phyloP scores from a whole-genome alignment of 805 yeast species.

The Schwanniomyces polymorphus region DNA sequence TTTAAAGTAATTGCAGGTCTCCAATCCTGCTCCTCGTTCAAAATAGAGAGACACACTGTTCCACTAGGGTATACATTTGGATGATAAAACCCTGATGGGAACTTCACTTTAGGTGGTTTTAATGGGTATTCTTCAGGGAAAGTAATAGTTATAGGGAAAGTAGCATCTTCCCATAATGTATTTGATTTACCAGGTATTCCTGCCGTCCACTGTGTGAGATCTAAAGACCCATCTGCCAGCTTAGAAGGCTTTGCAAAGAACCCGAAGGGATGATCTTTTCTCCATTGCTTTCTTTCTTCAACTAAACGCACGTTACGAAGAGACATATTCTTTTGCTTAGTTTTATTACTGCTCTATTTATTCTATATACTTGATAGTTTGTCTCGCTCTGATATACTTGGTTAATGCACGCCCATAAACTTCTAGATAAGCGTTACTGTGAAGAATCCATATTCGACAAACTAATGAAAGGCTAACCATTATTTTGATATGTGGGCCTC shows the following conservation, averaged over 20 bases:
- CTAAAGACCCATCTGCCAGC: conserved; percentile 77
- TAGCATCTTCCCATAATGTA: conserved; percentile 90
- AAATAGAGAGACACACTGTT: conserved; percentile 86
- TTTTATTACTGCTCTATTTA: not conserved
- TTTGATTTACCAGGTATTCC: conserved; percentile 93
- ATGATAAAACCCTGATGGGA: conserved; percentile 89
- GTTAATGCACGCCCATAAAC: not conserved
- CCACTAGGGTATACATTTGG: conserved; percentile 99
- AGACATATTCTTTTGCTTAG: conserved; percentile 28
- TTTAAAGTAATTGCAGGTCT: conserved; percentile 92
- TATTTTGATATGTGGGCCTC: too few species aligned
- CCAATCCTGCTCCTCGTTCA: conserved; percentile 97
- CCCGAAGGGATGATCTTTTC: conserved; percentile 98
- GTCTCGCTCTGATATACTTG: not conserved
- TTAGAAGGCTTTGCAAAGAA: conserved; percentile 90
- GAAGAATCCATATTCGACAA: too few species aligned
- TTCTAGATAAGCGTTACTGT: too few species aligned
- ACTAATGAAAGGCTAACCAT: too few species aligned
- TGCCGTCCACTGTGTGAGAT: conserved; percentile 86
- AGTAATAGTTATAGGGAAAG: conserved; percentile 75
- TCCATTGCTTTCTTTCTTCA: conserved; percentile 96
- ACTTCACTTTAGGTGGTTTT: conserved; percentile 92
- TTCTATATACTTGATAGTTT: not conserved
- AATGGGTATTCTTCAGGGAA: conserved; percentile 95
- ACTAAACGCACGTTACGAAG: conserved; percentile 82